These are phyloP conservation scores for Fusarium palustre DNA, from an alignment of 2,329 filamentous ascomycete species.

Conservation along the genomic window DNA sequence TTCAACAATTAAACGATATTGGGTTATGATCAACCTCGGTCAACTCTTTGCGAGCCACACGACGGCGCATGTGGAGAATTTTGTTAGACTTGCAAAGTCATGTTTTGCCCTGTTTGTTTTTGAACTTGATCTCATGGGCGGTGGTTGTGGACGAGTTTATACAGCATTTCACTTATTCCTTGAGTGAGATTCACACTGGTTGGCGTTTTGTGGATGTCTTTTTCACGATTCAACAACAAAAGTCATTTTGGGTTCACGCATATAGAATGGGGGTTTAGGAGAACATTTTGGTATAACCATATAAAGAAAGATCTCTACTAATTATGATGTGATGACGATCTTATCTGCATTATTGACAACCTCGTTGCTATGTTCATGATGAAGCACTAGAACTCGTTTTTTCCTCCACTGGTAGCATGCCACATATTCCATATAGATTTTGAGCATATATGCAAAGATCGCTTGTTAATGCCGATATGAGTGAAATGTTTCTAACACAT, in stretches of 20 bases:
- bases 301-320: conserved; percentile 43
- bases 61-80: conserved; percentile 25
- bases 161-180: conserved; percentile 34
- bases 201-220: conserved; percentile 46
- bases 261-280: conserved; percentile 45
- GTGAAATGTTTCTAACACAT: not conserved
- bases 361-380: not conserved
- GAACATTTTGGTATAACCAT: conserved; percentile 45
- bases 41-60: conserved; percentile 26
- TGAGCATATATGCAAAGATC: not conserved
- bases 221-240: conserved; percentile 44
- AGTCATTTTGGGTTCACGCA: conserved; percentile 42
- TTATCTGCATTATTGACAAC: not conserved
- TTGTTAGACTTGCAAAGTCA: conserved; percentile 35
- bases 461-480: not conserved
- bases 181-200: conserved; percentile 42
- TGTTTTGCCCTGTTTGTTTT: conserved; percentile 32
- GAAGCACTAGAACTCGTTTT: not conserved
- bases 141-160: conserved; percentile 28
- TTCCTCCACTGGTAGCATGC: not conserved
- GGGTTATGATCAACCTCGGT: conserved; percentile 29
- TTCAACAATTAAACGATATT: conserved; percentile 28
- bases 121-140: conserved; percentile 28
- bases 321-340: conserved; percentile 30
- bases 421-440: not conserved